Conservation (phyloP, 1,284 basidiomycete genomes). For the Ustilago nuda region DNA sequence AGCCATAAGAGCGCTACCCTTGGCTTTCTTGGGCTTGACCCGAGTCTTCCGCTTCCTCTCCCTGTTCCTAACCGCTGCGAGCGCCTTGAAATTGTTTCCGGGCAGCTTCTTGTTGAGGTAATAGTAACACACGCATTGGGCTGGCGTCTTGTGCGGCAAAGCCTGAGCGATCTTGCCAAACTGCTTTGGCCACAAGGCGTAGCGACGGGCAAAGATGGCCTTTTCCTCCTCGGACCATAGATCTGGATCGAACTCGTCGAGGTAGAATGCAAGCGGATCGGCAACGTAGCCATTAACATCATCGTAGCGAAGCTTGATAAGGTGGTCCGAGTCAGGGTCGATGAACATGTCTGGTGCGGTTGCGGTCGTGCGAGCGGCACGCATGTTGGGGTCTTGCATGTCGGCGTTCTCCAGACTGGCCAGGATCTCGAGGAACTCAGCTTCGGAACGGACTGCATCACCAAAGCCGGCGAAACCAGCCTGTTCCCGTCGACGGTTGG, state of each 20-base stretch:
- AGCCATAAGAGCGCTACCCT: constrained; percentile 69
- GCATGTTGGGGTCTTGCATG: constrained; percentile 86
- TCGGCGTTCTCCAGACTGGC: constrained; percentile 91
- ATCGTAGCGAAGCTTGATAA: constrained; percentile 76
- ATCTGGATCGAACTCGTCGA: constrained; percentile 63
- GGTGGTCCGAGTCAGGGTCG: constrained; percentile 73
- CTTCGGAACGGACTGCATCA: constrained; percentile 91
- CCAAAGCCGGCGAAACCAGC: constrained; percentile 73
- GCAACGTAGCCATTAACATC: constrained; percentile 85
- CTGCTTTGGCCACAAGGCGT: constrained; percentile 88
- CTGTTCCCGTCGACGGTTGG: constrained; percentile 54
- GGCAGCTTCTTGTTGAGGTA: constrained; percentile 87
- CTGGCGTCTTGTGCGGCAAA: constrained; percentile 84
- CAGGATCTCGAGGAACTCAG: constrained; percentile 97
- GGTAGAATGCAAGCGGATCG: constrained; percentile 78
- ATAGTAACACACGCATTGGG: constrained; percentile 92
- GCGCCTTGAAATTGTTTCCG: constrained; percentile 66
- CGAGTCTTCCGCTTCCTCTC: constrained; percentile 66
- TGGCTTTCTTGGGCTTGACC: constrained; percentile 67
- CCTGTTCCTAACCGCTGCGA: constrained; percentile 61
- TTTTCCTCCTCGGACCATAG: constrained; percentile 88
- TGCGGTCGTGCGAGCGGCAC: constrained; percentile 88
- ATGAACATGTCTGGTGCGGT: constrained; percentile 91
- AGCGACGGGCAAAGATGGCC: constrained; percentile 82
- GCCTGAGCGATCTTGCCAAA: constrained; percentile 86